These are phyloP conservation scores for Fremontodendron californicum DNA, from an alignment of 345 rosid genomes.

Conservation along the genomic window DNA sequence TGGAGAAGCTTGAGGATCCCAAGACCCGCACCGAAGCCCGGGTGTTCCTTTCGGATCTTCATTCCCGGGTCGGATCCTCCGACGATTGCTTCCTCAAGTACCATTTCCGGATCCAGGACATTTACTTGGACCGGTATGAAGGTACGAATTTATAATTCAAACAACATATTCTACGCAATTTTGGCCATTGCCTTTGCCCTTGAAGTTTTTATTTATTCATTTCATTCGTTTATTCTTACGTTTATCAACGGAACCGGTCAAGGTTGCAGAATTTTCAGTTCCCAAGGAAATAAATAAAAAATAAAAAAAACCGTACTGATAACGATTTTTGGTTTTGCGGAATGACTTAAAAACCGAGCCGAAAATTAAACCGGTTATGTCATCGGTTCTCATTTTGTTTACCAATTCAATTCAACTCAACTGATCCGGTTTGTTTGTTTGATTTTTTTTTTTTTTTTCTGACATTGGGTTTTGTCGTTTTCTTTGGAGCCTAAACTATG, in stretches of 20 bases:
- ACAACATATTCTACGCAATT: too few relatives aligned
- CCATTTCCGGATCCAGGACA: constrained; percentile 81
- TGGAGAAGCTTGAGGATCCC: constrained; percentile 80
- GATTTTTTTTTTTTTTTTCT: neutral
- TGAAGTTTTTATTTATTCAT: neutral
- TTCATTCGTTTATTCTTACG: neutral
- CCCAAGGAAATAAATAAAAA: too few relatives aligned
- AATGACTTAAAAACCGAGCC: neutral
- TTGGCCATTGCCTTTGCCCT: too few relatives aligned
- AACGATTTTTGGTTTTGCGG: neutral
- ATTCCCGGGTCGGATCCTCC: constrained; percentile 45
- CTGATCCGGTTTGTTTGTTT: too few relatives aligned
- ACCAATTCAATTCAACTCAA: neutral
- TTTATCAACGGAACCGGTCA: neutral
- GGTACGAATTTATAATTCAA: too few relatives aligned
- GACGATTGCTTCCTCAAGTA: constrained; percentile 54
- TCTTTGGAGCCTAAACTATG: neutral
- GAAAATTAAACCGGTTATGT: neutral
- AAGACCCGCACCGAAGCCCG: constrained; percentile 51
- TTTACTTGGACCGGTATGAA: constrained; percentile 56
- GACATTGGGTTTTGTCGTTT: neutral
- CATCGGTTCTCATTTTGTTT: neutral
- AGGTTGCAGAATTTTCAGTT: neutral
- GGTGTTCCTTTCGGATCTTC: constrained; percentile 64
- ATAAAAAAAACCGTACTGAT: neutral